Conservation (phyloP, 2,329 filamentous ascomycete species). For the Teratosphaeria epicoccoides region DNA sequence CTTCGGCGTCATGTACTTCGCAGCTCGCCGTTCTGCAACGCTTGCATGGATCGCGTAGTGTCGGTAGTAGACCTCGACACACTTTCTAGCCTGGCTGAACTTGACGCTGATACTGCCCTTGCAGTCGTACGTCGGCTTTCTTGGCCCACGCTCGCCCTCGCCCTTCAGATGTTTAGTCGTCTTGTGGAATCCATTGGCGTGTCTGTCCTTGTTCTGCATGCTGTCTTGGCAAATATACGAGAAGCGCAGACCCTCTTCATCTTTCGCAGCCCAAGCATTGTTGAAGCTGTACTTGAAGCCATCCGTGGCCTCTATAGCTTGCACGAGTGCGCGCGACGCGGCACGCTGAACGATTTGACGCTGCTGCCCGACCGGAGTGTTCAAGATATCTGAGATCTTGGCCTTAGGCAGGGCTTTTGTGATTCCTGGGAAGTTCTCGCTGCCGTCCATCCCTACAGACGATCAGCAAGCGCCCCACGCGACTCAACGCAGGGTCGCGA, state of each 20-base stretch:
- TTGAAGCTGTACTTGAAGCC: conserved; percentile 41
- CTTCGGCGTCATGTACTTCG: not conserved
- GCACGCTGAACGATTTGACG: conserved; percentile 37
- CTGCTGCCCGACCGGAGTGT: conserved; percentile 26
- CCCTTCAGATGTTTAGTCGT: conserved; percentile 18
- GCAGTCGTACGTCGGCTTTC: conserved; percentile 40
- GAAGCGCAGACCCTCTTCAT: conserved; percentile 38
- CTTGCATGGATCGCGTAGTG: conserved; percentile 34
- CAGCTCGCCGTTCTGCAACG: not conserved
- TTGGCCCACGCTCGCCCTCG: conserved; percentile 13
- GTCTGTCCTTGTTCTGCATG: conserved; percentile 40
- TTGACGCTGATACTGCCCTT: conserved; percentile 38
- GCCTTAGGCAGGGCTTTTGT: conserved; percentile 12
- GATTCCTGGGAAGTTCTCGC: conserved; percentile 4
- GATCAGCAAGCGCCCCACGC: not conserved
- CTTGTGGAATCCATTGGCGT: conserved; percentile 30
- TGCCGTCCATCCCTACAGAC: conserved; percentile 3
- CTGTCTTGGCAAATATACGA: conserved; percentile 42
- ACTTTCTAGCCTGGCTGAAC: conserved; percentile 34
- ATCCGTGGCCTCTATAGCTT: conserved; percentile 34
- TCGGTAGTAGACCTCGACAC: conserved; percentile 36
- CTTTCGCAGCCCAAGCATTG: conserved; percentile 37
- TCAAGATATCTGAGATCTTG: conserved; percentile 14
- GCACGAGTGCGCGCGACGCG: conserved; percentile 36
- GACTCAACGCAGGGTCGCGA: not conserved